Conservation (phyloP, 2,329 filamentous ascomycete species). For the Aureobasidium sp. region DNA sequence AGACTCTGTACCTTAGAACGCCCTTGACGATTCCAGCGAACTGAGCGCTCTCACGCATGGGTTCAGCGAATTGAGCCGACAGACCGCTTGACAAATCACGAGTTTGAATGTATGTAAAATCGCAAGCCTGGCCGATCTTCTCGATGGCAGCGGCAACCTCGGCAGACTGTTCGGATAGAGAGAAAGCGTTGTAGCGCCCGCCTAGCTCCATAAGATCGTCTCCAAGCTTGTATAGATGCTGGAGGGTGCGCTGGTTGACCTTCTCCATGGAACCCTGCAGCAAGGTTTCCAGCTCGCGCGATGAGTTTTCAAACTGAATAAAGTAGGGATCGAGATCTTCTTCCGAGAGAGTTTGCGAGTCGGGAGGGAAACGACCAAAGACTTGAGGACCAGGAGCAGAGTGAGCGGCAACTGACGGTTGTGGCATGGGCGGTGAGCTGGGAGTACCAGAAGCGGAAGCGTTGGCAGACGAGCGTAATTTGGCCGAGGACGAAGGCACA, state of each 20-base stretch:
- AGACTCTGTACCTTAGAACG: constrained; percentile 79
- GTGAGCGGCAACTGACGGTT: constrained; percentile 50
- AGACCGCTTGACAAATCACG: constrained; percentile 81
- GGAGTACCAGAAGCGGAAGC: constrained; percentile 45
- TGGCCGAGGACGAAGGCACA: constrained; percentile 76
- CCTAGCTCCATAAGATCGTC: constrained; percentile 88
- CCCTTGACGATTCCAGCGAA: constrained; percentile 90
- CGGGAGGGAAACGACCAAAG: constrained; percentile 75
- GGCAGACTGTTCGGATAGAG: constrained; percentile 82
- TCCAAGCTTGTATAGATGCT: constrained; percentile 74
- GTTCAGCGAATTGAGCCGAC: constrained; percentile 92
- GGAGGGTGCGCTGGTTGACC: constrained; percentile 82
- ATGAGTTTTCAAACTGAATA: constrained; percentile 83
- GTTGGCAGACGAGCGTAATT: constrained; percentile 56
- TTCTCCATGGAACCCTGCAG: constrained; percentile 94
- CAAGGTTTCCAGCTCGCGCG: constrained; percentile 81
- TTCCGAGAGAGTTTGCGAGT: constrained; percentile 69
- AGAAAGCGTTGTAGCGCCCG: constrained; percentile 94
- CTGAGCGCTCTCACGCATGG: constrained; percentile 95
- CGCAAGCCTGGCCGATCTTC: constrained; percentile 86
- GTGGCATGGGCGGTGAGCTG: constrained; percentile 46
- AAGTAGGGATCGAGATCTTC: constrained; percentile 95
- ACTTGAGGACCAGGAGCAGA: constrained; percentile 55
- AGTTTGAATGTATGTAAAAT: constrained; percentile 92
- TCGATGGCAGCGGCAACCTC: constrained; percentile 90